Conservation (phyloP, 495 filamentous ascomycete genomes). For the Staphylotrichum tortipilum region DNA sequence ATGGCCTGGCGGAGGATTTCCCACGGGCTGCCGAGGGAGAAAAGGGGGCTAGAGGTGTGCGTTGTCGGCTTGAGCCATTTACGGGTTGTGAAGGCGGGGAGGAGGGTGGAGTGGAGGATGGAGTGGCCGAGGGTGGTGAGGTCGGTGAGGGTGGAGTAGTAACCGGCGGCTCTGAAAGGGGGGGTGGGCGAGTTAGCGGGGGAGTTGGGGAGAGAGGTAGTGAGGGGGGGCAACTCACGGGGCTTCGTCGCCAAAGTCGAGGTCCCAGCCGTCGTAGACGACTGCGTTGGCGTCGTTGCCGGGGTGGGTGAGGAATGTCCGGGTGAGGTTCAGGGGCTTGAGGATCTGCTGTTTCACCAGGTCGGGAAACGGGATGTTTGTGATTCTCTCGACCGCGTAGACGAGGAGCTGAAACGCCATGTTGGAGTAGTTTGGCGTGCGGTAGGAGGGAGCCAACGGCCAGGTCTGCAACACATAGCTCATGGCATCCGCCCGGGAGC, state of each 20-base stretch:
- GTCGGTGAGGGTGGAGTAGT: conserved; percentile 42
- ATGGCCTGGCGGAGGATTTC: conserved; percentile 34
- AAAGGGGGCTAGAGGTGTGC: conserved; percentile 32
- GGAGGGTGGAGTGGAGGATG: conserved; percentile 41
- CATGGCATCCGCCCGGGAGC: conserved; percentile 5
- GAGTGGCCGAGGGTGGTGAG: conserved; percentile 39
- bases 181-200: no score
- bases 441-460: not conserved
- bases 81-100: conserved; percentile 35
- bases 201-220: not conserved
- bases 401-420: conserved; percentile 12
- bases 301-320: conserved; percentile 10
- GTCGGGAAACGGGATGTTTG: conserved; percentile 1
- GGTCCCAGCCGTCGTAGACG: not conserved
- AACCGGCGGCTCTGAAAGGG: conserved; percentile 7
- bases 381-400: conserved; percentile 15
- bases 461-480: not conserved
- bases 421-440: conserved; percentile 9
- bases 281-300: conserved; percentile 1
- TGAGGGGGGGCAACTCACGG: conserved; percentile 1
- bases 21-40: conserved; percentile 49
- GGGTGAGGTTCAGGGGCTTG: conserved; percentile 6
- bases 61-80: conserved; percentile 45
- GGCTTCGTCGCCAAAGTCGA: conserved; percentile 7
- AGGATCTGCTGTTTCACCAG: conserved; percentile 2